phyloP scores from a whole-genome alignment of 2,329 filamentous ascomycete species.

The Aurifilum marmelostoma region DNA sequence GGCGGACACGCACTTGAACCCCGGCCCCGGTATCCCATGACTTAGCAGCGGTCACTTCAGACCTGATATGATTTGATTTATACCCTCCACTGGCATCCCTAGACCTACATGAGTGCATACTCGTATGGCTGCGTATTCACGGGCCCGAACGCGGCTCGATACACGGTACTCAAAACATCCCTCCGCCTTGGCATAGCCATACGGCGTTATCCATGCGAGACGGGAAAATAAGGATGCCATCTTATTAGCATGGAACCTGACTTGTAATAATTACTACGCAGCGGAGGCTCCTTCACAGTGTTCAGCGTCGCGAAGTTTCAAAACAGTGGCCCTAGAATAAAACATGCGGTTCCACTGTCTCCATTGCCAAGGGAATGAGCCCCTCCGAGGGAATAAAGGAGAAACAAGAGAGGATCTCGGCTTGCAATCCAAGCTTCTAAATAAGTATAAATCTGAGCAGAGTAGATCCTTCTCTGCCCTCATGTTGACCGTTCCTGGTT shows the following conservation, averaged over 20 bases:
- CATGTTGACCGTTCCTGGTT: neutral
- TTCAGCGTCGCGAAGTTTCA: neutral
- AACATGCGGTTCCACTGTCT: neutral
- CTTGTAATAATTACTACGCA: neutral
- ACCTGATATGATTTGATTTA: neutral
- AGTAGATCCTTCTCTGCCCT: neutral
- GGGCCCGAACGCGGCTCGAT: neutral
- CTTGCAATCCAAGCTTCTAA: neutral
- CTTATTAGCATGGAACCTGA: neutral
- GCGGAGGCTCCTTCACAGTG: neutral
- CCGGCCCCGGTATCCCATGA: neutral
- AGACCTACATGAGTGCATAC: neutral
- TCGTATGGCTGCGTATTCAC: neutral
- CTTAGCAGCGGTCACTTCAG: neutral
- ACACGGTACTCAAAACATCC: neutral
- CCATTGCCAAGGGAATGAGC: neutral
- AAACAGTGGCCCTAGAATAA: neutral
- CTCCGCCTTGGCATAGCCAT: neutral
- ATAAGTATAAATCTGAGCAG: neutral
- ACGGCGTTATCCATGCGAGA: neutral
- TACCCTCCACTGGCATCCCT: neutral
- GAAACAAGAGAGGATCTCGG: neutral
- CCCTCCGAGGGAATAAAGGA: neutral
- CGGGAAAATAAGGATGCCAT: neutral
- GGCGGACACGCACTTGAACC: neutral